Evolutionary conservation across 1,139 yeast species (phyloP).

Genomic region (Pichia sp.): DNA sequence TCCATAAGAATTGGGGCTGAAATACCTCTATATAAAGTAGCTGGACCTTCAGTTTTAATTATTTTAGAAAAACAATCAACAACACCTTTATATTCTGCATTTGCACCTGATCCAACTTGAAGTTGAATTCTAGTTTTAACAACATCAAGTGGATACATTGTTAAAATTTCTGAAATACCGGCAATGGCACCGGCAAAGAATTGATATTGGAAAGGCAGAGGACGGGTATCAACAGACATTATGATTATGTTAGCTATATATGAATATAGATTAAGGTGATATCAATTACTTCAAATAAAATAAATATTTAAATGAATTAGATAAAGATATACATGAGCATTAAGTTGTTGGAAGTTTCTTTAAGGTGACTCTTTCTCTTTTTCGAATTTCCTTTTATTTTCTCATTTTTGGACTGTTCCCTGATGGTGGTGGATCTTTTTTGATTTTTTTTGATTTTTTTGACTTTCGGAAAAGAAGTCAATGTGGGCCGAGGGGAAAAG

Average conservation of each 20-base stretch:
- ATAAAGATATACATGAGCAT: too few relatives aligned
- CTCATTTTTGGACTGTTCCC: too few relatives aligned
- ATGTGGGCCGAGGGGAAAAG: too few relatives aligned
- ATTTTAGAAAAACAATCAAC: slow-evolving; percentile 78
- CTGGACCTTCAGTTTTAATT: slow-evolving; percentile 75
- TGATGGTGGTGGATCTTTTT: too few relatives aligned
- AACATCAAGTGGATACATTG: slow-evolving; percentile 97
- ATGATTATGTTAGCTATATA: background rate
- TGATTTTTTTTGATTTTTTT: too few relatives aligned
- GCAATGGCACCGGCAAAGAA: slow-evolving; percentile 95
- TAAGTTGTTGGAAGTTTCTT: too few relatives aligned
- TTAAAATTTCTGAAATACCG: slow-evolving; percentile 93
- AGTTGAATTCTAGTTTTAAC: slow-evolving; percentile 97
- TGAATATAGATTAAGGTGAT: background rate
- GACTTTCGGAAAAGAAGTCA: too few relatives aligned
- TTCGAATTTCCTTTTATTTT: too few relatives aligned
- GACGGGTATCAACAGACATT: slow-evolving; percentile 14
- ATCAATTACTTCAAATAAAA: background rate
- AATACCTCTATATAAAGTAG: slow-evolving; percentile 85
- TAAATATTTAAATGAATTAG: too few relatives aligned
- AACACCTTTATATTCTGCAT: slow-evolving; percentile 72
- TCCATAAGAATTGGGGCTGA: slow-evolving; percentile 97
- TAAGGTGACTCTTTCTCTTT: too few relatives aligned
- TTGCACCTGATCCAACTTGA: slow-evolving; percentile 59
- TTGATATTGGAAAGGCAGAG: slow-evolving; percentile 84